Evolutionary conservation across 2,329 filamentous ascomycete species (phyloP).

Genomic region (Apiospora koreana): DNA sequence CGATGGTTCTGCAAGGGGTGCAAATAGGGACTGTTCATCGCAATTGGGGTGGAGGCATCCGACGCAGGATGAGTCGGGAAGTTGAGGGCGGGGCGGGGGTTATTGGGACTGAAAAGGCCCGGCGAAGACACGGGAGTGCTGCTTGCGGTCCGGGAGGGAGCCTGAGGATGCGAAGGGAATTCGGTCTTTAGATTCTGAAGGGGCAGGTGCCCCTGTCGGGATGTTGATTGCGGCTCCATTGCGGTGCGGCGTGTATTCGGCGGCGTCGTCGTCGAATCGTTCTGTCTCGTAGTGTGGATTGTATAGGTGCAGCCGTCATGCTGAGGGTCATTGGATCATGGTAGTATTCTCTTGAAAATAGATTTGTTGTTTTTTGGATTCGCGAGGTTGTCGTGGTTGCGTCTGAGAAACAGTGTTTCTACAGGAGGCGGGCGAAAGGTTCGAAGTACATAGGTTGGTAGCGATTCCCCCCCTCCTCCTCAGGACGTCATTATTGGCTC

Average conservation of each 20-base stretch:
- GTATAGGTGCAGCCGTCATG: conserved; percentile 9
- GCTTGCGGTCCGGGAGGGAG: conserved; percentile 49
- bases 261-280: conserved; percentile 12
- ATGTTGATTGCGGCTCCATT: conserved; percentile 18
- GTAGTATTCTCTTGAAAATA: neutral
- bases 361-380: neutral
- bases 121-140: conserved; percentile 63
- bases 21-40: conserved; percentile 60
- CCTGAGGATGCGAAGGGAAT: conserved; percentile 36
- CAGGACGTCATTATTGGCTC: conserved; percentile 7
- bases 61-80: conserved; percentile 46
- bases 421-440: neutral
- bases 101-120: conserved; percentile 59
- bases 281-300: conserved; percentile 8
- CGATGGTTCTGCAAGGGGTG: conserved; percentile 72
- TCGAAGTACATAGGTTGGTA: neutral
- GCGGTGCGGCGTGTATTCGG: conserved; percentile 31
- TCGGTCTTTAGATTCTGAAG: conserved; percentile 38
- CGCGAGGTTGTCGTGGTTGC: neutral
- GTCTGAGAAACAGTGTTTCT: neutral
- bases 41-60: conserved; percentile 55
- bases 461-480: conserved; percentile 4
- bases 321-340: conserved; percentile 11
- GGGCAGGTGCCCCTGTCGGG: conserved; percentile 29
- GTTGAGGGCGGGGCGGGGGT: conserved; percentile 42